Conservation (phyloP, 2,329 filamentous ascomycete genomes). For the Fusarium sororula region DNA sequence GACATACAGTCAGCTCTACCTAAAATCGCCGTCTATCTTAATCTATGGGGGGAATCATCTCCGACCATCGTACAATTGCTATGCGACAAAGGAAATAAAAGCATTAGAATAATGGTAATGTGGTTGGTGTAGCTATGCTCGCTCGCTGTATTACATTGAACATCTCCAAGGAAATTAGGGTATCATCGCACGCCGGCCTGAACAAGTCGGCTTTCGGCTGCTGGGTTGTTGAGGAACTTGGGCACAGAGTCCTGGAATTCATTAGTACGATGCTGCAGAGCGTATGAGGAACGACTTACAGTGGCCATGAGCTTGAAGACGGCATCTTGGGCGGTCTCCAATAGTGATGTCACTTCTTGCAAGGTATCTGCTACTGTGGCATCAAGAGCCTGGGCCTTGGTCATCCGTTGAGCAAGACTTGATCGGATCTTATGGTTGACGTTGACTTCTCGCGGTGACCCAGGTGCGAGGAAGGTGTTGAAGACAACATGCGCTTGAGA, state of each 20-base stretch:
- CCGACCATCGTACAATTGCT: not conserved
- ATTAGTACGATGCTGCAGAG: slow-evolving; percentile 29
- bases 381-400: slow-evolving; percentile 91
- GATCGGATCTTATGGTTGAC: slow-evolving; percentile 96
- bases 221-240: slow-evolving; percentile 72
- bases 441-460: slow-evolving; percentile 95
- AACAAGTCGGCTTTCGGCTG: slow-evolving; percentile 23
- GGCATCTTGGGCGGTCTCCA: slow-evolving; percentile 92
- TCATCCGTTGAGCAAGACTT: slow-evolving; percentile 94
- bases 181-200: slow-evolving; percentile 32
- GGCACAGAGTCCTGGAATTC: slow-evolving; percentile 71
- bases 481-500: slow-evolving; percentile 96
- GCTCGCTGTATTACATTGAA: slow-evolving; percentile 11
- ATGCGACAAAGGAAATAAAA: slow-evolving; percentile 16
- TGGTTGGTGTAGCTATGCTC: not conserved
- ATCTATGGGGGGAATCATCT: slow-evolving; percentile 8
- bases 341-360: slow-evolving; percentile 86
- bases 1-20: not conserved
- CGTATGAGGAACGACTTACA: slow-evolving; percentile 66
- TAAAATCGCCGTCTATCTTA: not conserved
- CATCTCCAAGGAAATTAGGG: not conserved
- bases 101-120: slow-evolving; percentile 16
- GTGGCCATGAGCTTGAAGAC: slow-evolving; percentile 99
- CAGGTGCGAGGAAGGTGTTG: slow-evolving; percentile 97
- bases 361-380: slow-evolving; percentile 89